phyloP scores from a whole-genome alignment of 768 basidiomycete species.

The Tylopilus balloui region DNA sequence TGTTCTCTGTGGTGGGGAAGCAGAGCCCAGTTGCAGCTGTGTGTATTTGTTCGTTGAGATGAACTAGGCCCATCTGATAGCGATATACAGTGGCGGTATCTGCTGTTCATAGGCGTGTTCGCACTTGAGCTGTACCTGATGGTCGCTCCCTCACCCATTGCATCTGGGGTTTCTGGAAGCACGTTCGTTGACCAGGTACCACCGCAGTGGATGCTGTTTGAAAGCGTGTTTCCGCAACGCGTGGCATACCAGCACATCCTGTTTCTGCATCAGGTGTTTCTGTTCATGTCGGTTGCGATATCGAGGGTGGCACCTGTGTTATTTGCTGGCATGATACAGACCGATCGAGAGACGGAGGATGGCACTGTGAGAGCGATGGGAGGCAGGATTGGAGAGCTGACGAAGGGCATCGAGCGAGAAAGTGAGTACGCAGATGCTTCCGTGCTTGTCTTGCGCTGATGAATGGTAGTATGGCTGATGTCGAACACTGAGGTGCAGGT shows the following conservation, averaged over 20 bases:
- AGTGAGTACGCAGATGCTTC: conserved; percentile 30
- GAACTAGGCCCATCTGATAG: conserved; percentile 13
- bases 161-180: conserved; percentile 10
- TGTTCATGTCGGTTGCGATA: conserved; percentile 70
- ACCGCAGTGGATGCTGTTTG: conserved; percentile 30
- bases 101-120: conserved; percentile 59
- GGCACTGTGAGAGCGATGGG: conserved; percentile 35
- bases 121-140: conserved; percentile 63
- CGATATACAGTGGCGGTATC: conserved; percentile 67
- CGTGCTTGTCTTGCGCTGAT: conserved; percentile 2
- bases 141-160: conserved; percentile 40
- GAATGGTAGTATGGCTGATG: conserved; percentile 42
- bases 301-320: conserved; percentile 67
- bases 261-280: conserved; percentile 72
- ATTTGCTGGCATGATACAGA: conserved; percentile 36
- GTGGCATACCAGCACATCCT: conserved; percentile 73
- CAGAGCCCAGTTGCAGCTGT: conserved; percentile 62
- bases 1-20: conserved; percentile 59
- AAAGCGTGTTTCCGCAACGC: conserved; percentile 53
- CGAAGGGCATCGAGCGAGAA: conserved; percentile 51
- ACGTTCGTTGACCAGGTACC: conserved; percentile 21
- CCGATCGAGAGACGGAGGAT: conserved; percentile 27
- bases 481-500: conserved; percentile 53
- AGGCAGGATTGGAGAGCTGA: conserved; percentile 40
- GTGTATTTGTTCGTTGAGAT: conserved; percentile 32